Base-by-base conservation (phyloP, 352 stramenopile genomes). In the Globisporangium carolinianum region DNA sequence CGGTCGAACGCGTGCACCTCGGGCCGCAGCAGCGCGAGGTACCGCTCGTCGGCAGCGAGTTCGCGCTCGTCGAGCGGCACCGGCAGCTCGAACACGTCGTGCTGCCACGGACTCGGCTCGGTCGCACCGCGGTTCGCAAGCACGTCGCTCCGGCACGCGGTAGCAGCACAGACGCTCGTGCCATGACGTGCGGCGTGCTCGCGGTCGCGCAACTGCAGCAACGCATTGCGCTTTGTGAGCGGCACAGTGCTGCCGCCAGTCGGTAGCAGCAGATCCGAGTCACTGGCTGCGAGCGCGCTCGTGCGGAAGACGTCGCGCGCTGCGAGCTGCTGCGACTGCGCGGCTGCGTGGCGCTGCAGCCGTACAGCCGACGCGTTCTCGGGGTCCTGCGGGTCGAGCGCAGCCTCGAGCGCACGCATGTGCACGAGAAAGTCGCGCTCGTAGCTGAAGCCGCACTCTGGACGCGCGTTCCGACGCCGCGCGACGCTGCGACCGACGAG, bases 321-420 rank as follows among this genome's bases (percentile, higher is more conserved):
- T 11, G 68, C 56, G 15, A 76, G 57, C 17, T 55, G 47, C 3
- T 67, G 50, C 9, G 78, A 83, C 52, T 70, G 69, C 18, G 53
- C 59, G 52, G 66, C 65, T 36, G 74, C 51, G 50, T 87, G 73
- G 41, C 71, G 62, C 24, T 84, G 67, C 15, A 88, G 55, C 1
- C 73, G 72, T 58, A 80, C 57, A 4, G 87, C 66, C 1, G 67
- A 47, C 6, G 72, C 63, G 57, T 94, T 88, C 5, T 83, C 73
- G 4, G 85, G 85, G 55, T 94, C 79, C 48, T 92, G 92, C 18
- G 76, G 75, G 59, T 96, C 86, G 6, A 96, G 51, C 3, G 36
- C 14, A 3, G 62, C 42, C n/a, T 72, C 45, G 32, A 76, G 62
- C 0, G 70, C 62, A 1, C 66, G 59, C 35, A 89, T 59, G 50